A percentile compares a stretch with the other conserved stretches of the same genome.
phyloP scores from a whole-genome alignment of 208 protist species.

The Wallacemonas rigidus region DNA sequence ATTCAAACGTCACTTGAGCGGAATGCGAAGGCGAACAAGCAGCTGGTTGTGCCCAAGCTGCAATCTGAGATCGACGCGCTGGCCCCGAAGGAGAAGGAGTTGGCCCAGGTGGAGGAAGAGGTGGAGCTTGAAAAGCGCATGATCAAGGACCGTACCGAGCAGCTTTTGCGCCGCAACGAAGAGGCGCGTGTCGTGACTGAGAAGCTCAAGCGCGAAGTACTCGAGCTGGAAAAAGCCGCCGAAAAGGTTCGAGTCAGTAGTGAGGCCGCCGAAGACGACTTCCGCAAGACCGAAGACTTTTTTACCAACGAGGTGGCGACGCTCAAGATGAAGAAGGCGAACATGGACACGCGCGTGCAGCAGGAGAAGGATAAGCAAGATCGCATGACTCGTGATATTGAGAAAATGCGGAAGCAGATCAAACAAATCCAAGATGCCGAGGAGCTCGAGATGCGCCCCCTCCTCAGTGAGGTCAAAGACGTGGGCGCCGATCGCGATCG shows the following conservation, averaged over 20 bases:
- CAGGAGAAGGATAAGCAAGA: slow-evolving; percentile 81
- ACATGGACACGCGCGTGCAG: slow-evolving; percentile 75
- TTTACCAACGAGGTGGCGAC: slow-evolving; percentile 54
- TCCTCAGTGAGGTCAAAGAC: slow-evolving; percentile 55
- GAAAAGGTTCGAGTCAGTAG: slow-evolving; percentile 31
- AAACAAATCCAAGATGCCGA: slow-evolving; percentile 78
- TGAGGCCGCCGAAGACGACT: slow-evolving; percentile 62
- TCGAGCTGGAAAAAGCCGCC: slow-evolving; percentile 69
- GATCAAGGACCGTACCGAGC: slow-evolving; percentile 84
- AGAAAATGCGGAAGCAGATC: slow-evolving; percentile 77
- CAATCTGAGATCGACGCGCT: slow-evolving; percentile 75
- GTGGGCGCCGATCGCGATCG: slow-evolving; percentile 56
- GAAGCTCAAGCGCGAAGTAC: slow-evolving; percentile 72
- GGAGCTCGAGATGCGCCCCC: slow-evolving; percentile 51
- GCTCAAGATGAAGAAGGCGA: slow-evolving; percentile 62
- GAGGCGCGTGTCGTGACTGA: slow-evolving; percentile 79
- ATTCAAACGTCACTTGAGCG: slow-evolving; percentile 61
- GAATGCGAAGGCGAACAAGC: slow-evolving; percentile 73
- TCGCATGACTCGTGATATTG: slow-evolving; percentile 72
- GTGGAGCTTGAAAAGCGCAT: slow-evolving; percentile 85
- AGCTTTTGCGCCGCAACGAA: slow-evolving; percentile 80
- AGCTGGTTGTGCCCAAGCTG: slow-evolving; percentile 73
- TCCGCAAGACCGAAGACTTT: slow-evolving; percentile 63
- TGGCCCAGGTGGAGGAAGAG: slow-evolving; percentile 74
- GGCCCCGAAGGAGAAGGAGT: slow-evolving; percentile 83